Evolutionary conservation across 805 yeast genomes (phyloP).

Genomic region (Saturnispora besseyi): DNA sequence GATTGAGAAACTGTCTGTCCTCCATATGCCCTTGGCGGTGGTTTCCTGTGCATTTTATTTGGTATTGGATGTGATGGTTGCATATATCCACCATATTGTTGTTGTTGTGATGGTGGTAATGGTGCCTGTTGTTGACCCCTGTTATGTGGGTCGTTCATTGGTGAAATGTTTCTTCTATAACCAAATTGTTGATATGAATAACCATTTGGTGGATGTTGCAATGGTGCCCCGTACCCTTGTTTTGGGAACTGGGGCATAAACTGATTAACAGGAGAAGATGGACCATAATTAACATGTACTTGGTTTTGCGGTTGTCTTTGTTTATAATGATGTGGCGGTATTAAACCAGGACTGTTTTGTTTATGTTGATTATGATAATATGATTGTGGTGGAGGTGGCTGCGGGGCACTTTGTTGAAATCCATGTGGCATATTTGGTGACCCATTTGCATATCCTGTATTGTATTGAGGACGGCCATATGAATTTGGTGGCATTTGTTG

Average conservation of each 20-base stretch:
- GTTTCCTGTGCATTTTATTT: conserved; percentile 8
- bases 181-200: conserved; percentile 12
- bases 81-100: conserved; percentile 9
- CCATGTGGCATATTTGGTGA: not conserved
- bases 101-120: conserved; percentile 8
- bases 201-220: not conserved
- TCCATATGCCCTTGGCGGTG: conserved; percentile 11
- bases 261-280: conserved; percentile 10
- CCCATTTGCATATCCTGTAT: not conserved
- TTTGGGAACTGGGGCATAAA: conserved; percentile 9
- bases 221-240: not conserved
- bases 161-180: conserved; percentile 11
- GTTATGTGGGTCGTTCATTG: conserved; percentile 14
- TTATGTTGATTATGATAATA: conserved; percentile 9
- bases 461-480: not conserved
- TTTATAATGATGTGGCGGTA: conserved; percentile 14
- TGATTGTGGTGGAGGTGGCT: conserved; percentile 8
- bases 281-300: conserved; percentile 7
- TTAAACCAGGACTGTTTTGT: conserved; percentile 10
- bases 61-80: conserved; percentile 12
- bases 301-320: conserved; percentile 10
- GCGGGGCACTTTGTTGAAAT: not conserved
- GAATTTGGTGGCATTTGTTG: not conserved
- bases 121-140: conserved; percentile 9
- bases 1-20: conserved; percentile 9